A percentile compares a stretch with the other conserved stretches of the same genome.
These are phyloP conservation scores for Ophiostoma novo-ulmi DNA, from an alignment of 2,329 filamentous ascomycete species.

Conservation along the genomic window DNA sequence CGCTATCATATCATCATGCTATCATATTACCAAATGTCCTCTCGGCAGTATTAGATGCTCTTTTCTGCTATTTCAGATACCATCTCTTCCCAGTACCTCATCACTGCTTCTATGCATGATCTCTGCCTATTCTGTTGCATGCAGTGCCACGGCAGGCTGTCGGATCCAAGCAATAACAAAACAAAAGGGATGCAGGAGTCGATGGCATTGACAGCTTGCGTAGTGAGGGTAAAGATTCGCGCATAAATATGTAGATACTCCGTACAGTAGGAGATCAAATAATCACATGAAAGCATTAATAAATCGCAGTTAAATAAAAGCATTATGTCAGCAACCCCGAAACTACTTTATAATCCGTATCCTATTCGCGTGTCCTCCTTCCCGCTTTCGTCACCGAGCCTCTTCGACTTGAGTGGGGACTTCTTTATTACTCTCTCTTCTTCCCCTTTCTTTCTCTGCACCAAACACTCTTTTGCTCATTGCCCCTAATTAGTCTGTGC, in stretches of 20 bases:
- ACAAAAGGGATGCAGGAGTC: not conserved
- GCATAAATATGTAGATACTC: not conserved
- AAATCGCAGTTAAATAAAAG: not conserved
- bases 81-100: not conserved
- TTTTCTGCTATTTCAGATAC: not conserved
- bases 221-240: not conserved
- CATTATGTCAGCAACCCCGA: not conserved
- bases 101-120: not conserved
- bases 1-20: not conserved
- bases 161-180: not conserved
- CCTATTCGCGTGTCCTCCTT: slow-evolving; percentile 1
- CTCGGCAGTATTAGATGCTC: not conserved
- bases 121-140: not conserved
- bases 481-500: not conserved
- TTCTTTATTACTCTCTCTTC: not conserved
- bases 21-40: not conserved
- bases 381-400: slow-evolving; percentile 3
- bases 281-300: not conserved
- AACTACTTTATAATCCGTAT: not conserved
- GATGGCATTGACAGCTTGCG: not conserved
- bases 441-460: slow-evolving; percentile 3
- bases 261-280: not conserved
- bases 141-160: not conserved
- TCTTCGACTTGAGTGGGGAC: not conserved
- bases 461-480: not conserved